Evolutionary conservation across 169 alveolate genomes (phyloP).

Genomic region (Cryptosporidium sp.): DNA sequence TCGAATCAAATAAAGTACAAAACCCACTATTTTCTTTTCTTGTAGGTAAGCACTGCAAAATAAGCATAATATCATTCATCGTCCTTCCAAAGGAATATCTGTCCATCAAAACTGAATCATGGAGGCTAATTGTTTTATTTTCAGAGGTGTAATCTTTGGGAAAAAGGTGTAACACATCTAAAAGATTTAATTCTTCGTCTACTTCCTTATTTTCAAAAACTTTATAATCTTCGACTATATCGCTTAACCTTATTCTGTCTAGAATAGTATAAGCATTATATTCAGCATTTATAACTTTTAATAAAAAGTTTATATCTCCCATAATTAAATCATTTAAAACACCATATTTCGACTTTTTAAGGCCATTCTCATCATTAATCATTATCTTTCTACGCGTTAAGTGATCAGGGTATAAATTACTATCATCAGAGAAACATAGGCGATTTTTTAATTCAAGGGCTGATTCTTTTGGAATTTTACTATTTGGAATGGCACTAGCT

Average conservation of each 20-base stretch:
- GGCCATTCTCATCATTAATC: background rate
- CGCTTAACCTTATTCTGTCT: background rate
- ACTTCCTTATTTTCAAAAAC: background rate
- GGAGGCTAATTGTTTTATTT: background rate
- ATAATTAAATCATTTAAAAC: background rate
- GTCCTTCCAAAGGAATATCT: conserved; percentile 7
- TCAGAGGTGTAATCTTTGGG: background rate
- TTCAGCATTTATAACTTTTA: background rate
- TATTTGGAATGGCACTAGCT: no score
- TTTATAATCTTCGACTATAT: background rate
- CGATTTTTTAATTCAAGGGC: background rate
- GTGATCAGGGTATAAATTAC: background rate
- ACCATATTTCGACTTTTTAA: background rate
- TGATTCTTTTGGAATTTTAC: background rate
- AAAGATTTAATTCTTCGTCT: background rate
- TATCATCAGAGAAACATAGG: background rate
- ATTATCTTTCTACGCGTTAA: no score
- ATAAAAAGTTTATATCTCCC: background rate
- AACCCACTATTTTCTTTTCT: background rate
- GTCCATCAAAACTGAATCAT: conserved; percentile 54
- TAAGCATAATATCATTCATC: conserved; percentile 10
- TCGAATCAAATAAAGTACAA: conserved; percentile 26
- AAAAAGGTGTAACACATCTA: background rate
- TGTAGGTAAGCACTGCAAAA: background rate
- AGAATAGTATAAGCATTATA: background rate